Percentiles rank a stretch among this genome's conserved stretches.
Conservation (phyloP, 768 basidiomycete species). For the Podaxis sp. region DNA sequence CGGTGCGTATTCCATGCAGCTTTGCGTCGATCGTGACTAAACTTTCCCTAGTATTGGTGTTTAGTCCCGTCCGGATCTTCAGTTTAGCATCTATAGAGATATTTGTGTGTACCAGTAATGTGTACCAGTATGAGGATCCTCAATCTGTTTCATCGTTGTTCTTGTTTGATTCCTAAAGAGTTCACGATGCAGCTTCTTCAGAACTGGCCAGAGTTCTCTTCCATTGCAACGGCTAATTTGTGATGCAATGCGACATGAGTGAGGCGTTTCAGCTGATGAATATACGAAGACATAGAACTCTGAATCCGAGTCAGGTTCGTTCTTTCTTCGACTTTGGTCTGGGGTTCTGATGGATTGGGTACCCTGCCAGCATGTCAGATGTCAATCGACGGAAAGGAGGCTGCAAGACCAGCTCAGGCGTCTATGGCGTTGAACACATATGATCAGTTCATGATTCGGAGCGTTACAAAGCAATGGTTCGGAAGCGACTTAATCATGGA, state of each 20-base stretch:
- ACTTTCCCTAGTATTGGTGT: conserved; percentile 8
- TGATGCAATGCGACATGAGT: conserved; percentile 4
- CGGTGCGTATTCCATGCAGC: neutral
- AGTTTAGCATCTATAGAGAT: neutral
- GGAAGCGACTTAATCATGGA: neutral
- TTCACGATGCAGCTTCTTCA: neutral
- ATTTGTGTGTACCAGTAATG: conserved; percentile 8
- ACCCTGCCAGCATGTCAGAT: neutral
- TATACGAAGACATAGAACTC: neutral
- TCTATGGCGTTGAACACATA: neutral
- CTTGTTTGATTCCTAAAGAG: neutral
- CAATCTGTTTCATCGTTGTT: neutral
- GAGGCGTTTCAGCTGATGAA: conserved; percentile 3
- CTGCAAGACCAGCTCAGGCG: neutral
- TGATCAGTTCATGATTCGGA: neutral
- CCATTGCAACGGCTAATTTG: neutral
- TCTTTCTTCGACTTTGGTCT: neutral
- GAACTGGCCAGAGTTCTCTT: neutral
- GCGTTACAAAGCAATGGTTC: neutral
- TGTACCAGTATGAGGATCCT: neutral
- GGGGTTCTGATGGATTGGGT: neutral
- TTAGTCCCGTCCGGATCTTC: neutral
- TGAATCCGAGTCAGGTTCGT: neutral
- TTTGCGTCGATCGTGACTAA: neutral
- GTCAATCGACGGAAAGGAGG: neutral